phyloP scores from a whole-genome alignment of 441 rosid species.

The Manihot esculenta region DNA sequence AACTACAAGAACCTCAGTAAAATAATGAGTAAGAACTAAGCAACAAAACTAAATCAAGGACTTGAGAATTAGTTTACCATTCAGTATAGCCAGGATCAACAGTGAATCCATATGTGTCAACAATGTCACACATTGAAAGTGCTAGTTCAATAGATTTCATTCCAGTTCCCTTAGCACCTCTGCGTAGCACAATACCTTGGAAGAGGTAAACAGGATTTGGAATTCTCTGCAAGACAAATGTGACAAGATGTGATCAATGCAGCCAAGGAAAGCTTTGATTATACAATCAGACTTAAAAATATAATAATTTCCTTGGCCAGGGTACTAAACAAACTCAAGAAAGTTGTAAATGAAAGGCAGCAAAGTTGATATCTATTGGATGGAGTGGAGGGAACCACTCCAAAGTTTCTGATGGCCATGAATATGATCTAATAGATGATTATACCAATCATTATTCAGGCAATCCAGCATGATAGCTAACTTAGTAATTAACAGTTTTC shows the following conservation, averaged over 20 bases:
- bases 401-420: conserved; percentile 12
- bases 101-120: conserved; percentile 95
- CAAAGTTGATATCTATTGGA: background rate
- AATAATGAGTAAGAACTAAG: background rate
- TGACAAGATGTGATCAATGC: conserved; percentile 20
- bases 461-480: background rate
- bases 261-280: background rate
- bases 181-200: conserved; percentile 94
- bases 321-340: background rate
- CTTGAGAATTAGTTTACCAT: conserved; percentile 50
- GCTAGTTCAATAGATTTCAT: conserved; percentile 97
- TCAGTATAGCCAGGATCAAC: conserved; percentile 99
- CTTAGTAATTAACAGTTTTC: background rate
- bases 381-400: background rate
- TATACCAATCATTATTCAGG: conserved; percentile 7
- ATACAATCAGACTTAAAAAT: conserved; percentile 12
- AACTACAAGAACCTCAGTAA: background rate
- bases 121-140: conserved; percentile 94
- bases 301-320: conserved; percentile 9
- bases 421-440: conserved; percentile 17
- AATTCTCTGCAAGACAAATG: conserved; percentile 53
- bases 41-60: background rate
- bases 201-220: conserved; percentile 98
- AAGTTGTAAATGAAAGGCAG: background rate
- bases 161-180: conserved; percentile 99